Conservation (phyloP, 108 stramenopile genomes). For the Parmales sp. region DNA sequence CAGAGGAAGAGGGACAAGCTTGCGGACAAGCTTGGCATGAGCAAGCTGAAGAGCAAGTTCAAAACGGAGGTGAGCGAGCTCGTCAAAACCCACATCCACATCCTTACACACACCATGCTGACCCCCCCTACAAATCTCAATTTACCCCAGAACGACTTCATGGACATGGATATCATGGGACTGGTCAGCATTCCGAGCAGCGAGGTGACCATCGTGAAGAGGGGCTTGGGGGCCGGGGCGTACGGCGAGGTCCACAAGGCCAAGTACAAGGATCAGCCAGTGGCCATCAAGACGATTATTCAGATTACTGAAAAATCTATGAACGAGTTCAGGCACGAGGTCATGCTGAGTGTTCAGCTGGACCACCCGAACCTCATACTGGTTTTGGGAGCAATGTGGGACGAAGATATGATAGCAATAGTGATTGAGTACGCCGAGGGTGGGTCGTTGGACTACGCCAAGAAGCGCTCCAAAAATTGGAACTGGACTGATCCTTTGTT, state of each 20-base stretch:
- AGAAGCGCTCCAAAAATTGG: background rate
- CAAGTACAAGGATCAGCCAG: background rate
- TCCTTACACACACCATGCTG: too few species aligned
- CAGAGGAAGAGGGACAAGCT: too few species aligned
- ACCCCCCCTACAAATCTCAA: too few species aligned
- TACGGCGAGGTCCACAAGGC: slow-evolving; percentile 8
- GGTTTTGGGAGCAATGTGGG: slow-evolving; percentile 28
- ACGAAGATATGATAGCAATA: background rate
- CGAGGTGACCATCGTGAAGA: background rate
- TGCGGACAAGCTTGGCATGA: too few species aligned
- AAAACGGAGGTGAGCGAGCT: too few species aligned
- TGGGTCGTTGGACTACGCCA: background rate
- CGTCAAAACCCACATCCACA: too few species aligned
- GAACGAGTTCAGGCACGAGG: slow-evolving; percentile 17
- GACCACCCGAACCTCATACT: slow-evolving; percentile 37
- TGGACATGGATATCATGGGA: background rate
- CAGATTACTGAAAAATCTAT: background rate
- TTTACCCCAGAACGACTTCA: too few species aligned
- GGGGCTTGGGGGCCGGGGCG: background rate
- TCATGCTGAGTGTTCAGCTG: slow-evolving; percentile 18
- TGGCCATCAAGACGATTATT: background rate
- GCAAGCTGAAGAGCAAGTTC: too few species aligned
- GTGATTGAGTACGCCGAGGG: background rate
- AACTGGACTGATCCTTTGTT: background rate
- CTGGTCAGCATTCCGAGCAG: background rate